phyloP scores from a whole-genome alignment of 2,329 filamentous ascomycete species.

The Furcasterigmium furcatum region DNA sequence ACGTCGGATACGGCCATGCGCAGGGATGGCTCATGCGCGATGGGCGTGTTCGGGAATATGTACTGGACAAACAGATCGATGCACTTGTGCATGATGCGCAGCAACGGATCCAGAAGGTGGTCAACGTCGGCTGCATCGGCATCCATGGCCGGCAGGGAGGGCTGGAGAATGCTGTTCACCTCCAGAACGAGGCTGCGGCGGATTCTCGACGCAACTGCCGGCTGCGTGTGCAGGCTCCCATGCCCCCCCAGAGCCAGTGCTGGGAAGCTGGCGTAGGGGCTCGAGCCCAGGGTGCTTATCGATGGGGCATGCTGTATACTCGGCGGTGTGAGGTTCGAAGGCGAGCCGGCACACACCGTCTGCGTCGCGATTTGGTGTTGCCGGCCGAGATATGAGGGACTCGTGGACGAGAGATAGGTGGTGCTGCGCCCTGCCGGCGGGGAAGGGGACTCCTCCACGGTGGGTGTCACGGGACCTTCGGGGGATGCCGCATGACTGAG shows the following conservation, averaged over 20 bases:
- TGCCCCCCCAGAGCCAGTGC: not conserved
- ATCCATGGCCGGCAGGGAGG: not conserved
- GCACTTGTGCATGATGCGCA: not conserved
- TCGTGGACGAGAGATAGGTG: not conserved
- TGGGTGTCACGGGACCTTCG: not conserved
- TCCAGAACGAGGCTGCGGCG: not conserved
- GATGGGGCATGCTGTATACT: not conserved
- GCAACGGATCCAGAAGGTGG: not conserved
- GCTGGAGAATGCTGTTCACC: not conserved
- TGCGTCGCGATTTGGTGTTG: not conserved
- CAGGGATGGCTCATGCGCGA: constrained; percentile 5
- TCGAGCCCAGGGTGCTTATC: not conserved
- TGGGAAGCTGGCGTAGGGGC: not conserved
- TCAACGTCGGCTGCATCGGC: not conserved
- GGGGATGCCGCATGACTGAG: not conserved
- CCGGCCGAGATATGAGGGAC: not conserved
- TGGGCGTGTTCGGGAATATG: constrained; percentile 7
- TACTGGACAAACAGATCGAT: constrained; percentile 8
- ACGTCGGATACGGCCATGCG: not conserved
- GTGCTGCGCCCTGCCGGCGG: too few relatives aligned
- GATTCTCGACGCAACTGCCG: not conserved
- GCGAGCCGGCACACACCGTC: not conserved
- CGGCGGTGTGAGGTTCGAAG: not conserved
- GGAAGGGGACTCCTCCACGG: not conserved
- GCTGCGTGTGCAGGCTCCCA: not conserved